These are phyloP conservation scores for Pecoramyces ruminantium DNA, from an alignment of 192 early-diverging fungal species.

Conservation along the genomic window DNA sequence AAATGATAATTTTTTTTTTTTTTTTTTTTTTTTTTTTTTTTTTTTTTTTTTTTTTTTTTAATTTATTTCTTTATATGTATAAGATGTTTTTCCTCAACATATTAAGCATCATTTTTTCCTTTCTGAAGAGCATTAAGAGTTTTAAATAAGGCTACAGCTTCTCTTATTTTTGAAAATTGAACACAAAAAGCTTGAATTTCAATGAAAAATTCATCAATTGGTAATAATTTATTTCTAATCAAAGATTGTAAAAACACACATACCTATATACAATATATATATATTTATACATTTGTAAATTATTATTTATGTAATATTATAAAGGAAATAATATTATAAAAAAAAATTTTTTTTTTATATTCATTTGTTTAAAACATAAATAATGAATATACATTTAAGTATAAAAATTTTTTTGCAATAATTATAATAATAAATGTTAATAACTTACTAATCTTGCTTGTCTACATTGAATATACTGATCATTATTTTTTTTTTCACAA, in stretches of 20 bases:
- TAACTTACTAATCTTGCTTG: not conserved
- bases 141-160: not conserved
- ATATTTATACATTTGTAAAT: no score
- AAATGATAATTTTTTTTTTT: no score
- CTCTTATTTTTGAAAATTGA: not conserved
- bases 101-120: not conserved
- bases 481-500: not conserved
- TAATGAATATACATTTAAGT: no score
- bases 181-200: not conserved
- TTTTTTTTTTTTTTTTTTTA: no score
- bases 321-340: no score
- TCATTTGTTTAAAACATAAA: no score
- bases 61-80: no score
- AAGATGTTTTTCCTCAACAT: not conserved
- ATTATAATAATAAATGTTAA: no score
- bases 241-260: not conserved
- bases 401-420: no score
- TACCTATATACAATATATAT: not conserved
- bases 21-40: no score
- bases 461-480: not conserved
- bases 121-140: not conserved
- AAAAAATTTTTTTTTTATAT: no score
- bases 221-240: not conserved
- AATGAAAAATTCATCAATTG: not conserved
- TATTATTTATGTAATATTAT: no score